A percentile compares a stretch with the other conserved stretches of the same genome.
Conservation (phyloP, 139 green algal species). For the Diplosphaera chodatii region DNA sequence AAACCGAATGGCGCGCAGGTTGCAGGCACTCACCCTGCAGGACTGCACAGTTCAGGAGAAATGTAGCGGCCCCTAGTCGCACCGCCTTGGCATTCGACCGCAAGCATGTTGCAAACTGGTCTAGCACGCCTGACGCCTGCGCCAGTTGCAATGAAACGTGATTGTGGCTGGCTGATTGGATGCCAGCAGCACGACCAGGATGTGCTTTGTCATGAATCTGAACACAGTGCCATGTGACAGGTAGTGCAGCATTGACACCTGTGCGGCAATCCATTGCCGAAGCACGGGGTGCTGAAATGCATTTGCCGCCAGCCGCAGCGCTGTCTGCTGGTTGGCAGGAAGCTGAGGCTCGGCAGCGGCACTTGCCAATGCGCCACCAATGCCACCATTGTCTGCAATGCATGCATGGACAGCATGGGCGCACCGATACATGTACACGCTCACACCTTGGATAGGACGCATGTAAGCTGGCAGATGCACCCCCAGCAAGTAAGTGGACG, state of each 20-base stretch:
- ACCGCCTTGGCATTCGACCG: constrained; percentile 39
- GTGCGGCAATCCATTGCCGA: constrained; percentile 24
- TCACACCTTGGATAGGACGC: no score
- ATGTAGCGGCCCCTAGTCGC: constrained; percentile 45
- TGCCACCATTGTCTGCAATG: constrained; percentile 1
- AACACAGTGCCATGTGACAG: no score
- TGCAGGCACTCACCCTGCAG: constrained; percentile 10
- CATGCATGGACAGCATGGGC: neutral
- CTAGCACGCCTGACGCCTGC: constrained; percentile 25
- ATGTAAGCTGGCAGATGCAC: no score
- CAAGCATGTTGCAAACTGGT: constrained; percentile 23
- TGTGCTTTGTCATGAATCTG: no score
- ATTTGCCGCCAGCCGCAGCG: constrained; percentile 56
- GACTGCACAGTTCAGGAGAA: constrained; percentile 59
- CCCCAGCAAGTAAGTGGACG: no score
- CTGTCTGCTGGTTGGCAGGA: constrained; percentile 49
- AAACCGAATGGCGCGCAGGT: no score
- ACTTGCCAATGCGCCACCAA: constrained; percentile 32
- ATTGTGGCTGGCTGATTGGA: no score
- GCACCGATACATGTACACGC: no score
- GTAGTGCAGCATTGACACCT: no score
- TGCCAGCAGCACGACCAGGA: no score
- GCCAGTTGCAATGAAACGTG: no score
- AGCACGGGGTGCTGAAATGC: constrained; percentile 31
- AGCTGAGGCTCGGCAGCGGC: constrained; percentile 14